Evolutionary conservation across 2,329 filamentous ascomycete species (phyloP).

Genomic region (Periconia sp.): DNA sequence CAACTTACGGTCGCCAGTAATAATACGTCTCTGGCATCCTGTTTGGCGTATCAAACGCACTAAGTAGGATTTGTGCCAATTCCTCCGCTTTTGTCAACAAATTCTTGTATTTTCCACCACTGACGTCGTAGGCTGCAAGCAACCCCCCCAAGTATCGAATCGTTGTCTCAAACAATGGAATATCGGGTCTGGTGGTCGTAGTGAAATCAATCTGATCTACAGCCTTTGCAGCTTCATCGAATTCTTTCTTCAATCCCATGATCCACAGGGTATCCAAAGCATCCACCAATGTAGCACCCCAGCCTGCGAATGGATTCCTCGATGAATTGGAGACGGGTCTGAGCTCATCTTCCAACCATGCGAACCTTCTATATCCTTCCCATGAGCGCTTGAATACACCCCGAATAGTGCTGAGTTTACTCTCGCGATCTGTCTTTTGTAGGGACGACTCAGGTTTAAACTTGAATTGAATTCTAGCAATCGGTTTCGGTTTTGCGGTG

Average conservation of each 20-base stretch:
- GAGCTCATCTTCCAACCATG: constrained; percentile 87
- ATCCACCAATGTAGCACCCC: constrained; percentile 87
- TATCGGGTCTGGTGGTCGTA: constrained; percentile 50
- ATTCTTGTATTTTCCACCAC: constrained; percentile 52
- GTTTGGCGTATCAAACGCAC: constrained; percentile 68
- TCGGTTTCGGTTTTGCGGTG: constrained; percentile 65
- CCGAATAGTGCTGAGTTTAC: constrained; percentile 68
- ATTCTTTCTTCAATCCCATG: constrained; percentile 67
- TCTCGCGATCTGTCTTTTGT: constrained; percentile 58
- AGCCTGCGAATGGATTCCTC: constrained; percentile 85
- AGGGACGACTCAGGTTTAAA: constrained; percentile 65
- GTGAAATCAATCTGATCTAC: constrained; percentile 65
- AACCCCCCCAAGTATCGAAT: constrained; percentile 72
- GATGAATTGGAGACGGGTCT: constrained; percentile 67
- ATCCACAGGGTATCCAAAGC: constrained; percentile 72
- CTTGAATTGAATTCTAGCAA: constrained; percentile 75
- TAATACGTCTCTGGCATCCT: constrained; percentile 65
- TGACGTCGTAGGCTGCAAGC: constrained; percentile 70
- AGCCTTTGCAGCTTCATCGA: constrained; percentile 63
- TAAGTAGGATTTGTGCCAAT: constrained; percentile 65
- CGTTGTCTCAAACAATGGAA: constrained; percentile 71
- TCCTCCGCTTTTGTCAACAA: constrained; percentile 64
- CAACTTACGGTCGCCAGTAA: constrained; percentile 52
- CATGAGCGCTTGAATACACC: constrained; percentile 77
- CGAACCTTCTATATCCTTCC: constrained; percentile 76